Evolutionary conservation across 306 rosid genomes (phyloP).

Genomic region (Cicer bijugum): DNA sequence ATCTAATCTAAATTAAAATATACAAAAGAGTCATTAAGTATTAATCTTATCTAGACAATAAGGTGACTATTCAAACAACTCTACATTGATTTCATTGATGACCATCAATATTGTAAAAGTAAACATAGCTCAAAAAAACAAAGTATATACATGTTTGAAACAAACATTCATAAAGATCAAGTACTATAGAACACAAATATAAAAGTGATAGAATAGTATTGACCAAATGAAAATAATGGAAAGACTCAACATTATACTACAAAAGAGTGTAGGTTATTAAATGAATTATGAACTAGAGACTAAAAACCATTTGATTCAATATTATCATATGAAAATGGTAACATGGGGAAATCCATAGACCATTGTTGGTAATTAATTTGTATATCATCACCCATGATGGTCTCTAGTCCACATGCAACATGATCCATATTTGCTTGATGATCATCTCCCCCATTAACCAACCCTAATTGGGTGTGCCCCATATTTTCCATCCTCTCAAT

Average conservation of each 20-base stretch:
- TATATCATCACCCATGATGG: not conserved
- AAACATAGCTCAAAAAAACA: not conserved
- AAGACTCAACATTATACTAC: too few relatives aligned
- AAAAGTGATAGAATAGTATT: too few relatives aligned
- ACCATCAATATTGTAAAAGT: too few relatives aligned
- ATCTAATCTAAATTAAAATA: too few relatives aligned
- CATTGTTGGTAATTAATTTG: not conserved
- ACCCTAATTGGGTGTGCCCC: not conserved
- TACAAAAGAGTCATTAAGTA: too few relatives aligned
- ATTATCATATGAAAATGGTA: not conserved
- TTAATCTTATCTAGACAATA: too few relatives aligned
- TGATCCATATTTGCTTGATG: not conserved
- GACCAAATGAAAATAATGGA: too few relatives aligned
- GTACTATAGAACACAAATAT: too few relatives aligned
- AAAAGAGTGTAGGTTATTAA: not conserved
- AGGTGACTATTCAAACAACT: too few relatives aligned
- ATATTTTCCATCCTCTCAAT: not conserved
- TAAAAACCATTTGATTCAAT: not conserved
- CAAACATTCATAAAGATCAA: not conserved
- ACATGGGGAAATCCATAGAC: not conserved
- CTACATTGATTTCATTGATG: not conserved
- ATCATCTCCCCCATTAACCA: not conserved
- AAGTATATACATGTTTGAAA: not conserved
- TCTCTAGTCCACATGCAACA: not conserved
- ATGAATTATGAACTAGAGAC: not conserved